Conservation (phyloP, 2,329 filamentous ascomycete species). For the Colletotrichum euphorbiae region DNA sequence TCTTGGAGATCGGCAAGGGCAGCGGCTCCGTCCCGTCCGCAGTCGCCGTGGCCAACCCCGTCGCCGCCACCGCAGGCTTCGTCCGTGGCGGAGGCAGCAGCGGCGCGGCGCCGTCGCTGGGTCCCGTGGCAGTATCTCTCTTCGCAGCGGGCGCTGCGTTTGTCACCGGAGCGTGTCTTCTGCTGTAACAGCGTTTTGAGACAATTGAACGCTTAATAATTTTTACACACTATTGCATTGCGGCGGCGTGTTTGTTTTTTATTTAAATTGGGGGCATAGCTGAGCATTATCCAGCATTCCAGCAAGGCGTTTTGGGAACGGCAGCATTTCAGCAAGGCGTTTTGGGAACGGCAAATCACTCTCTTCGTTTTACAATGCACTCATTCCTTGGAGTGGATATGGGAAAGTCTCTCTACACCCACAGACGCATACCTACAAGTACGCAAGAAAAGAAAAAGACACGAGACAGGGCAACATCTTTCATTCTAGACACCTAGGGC, state of each 20-base stretch:
- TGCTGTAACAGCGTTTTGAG: constrained; percentile 1
- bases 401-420: not conserved
- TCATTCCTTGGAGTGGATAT: constrained; percentile 17
- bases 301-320: constrained; percentile 31
- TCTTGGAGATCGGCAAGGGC: constrained; percentile 67
- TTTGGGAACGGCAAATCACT: constrained; percentile 2
- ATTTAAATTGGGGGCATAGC: not conserved
- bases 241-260: constrained; percentile 20
- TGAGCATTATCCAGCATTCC: constrained; percentile 27
- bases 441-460: not conserved
- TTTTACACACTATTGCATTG: constrained; percentile 26
- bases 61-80: constrained; percentile 61
- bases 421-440: not conserved
- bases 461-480: not conserved
- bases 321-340: constrained; percentile 35
- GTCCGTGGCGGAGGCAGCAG: constrained; percentile 23
- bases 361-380: constrained; percentile 7
- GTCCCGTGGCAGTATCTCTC: constrained; percentile 23
- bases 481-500: constrained; percentile 30
- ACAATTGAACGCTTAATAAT: constrained; percentile 2
- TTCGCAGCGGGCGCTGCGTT: constrained; percentile 25
- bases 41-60: constrained; percentile 60
- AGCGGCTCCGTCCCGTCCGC: constrained; percentile 65
- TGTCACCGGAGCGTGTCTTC: constrained; percentile 18
- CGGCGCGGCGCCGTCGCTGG: constrained; percentile 29